These are phyloP conservation scores for Penicillium paradoxum DNA, from an alignment of 495 filamentous ascomycete species.

Conservation along the genomic window DNA sequence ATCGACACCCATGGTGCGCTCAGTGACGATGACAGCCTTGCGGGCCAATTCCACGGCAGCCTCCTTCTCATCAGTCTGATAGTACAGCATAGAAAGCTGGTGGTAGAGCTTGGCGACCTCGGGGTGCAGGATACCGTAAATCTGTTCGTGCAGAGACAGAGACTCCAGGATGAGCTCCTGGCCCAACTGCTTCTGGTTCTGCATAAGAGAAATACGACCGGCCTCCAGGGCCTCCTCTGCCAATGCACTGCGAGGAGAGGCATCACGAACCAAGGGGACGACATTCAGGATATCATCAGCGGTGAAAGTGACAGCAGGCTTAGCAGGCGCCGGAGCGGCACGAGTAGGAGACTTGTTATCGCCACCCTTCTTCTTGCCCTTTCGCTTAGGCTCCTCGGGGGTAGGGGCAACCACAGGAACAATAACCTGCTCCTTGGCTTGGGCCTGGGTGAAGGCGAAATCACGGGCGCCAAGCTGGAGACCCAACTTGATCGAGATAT, in stretches of 20 bases:
- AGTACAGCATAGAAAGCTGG: slow-evolving; percentile 90
- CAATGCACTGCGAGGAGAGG: slow-evolving; percentile 77
- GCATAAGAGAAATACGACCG: slow-evolving; percentile 87
- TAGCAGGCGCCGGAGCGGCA: slow-evolving; percentile 30
- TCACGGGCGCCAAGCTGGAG: slow-evolving; percentile 81
- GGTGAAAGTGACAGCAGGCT: slow-evolving; percentile 55
- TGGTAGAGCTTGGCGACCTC: slow-evolving; percentile 96
- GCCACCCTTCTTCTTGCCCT: slow-evolving; percentile 63
- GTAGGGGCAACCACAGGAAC: slow-evolving; percentile 35
- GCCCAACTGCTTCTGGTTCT: slow-evolving; percentile 91
- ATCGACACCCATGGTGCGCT: slow-evolving; percentile 91
- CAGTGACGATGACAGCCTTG: slow-evolving; percentile 93
- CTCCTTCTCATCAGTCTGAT: slow-evolving; percentile 90
- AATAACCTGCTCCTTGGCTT: slow-evolving; percentile 35
- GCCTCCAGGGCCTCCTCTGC: slow-evolving; percentile 96
- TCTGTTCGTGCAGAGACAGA: slow-evolving; percentile 94
- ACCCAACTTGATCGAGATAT: slow-evolving; percentile 84
- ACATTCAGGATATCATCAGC: slow-evolving; percentile 87
- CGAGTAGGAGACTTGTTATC: slow-evolving; percentile 51
- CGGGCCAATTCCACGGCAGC: slow-evolving; percentile 91
- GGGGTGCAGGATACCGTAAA: slow-evolving; percentile 95
- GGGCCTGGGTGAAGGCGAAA: slow-evolving; percentile 61
- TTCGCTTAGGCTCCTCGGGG: slow-evolving; percentile 59
- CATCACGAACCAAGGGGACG: slow-evolving; percentile 90
- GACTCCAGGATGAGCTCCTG: slow-evolving; percentile 95